phyloP scores from a whole-genome alignment of 2,329 filamentous ascomycete species.

The Colletotrichum euphorbiae region DNA sequence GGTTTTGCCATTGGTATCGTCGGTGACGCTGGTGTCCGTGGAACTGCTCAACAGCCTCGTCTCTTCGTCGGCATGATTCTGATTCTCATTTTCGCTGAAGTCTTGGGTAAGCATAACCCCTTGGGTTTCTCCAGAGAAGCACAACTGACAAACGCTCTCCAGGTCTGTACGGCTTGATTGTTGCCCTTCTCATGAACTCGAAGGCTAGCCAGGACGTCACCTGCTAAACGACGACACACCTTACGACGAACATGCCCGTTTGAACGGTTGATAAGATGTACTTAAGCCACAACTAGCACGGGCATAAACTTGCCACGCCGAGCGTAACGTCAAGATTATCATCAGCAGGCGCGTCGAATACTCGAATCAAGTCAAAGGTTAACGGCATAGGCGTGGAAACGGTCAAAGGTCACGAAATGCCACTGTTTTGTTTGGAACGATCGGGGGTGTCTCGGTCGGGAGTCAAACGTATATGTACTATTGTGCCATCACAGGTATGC shows the following conservation, averaged over 20 bases:
- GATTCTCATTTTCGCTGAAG: conserved; percentile 99
- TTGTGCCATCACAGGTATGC: conserved; percentile 57
- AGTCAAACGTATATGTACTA: conserved; percentile 60
- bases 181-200: conserved; percentile 99
- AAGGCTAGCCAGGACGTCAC: conserved; percentile 76
- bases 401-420: conserved; percentile 38
- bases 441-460: conserved; percentile 43
- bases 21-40: conserved; percentile 88
- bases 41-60: conserved; percentile 84
- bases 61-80: conserved; percentile 98
- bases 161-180: conserved; percentile 99
- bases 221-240: conserved; percentile 62
- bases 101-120: conserved; percentile 77
- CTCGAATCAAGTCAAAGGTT: conserved; percentile 41
- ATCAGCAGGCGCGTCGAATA: conserved; percentile 40
- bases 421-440: conserved; percentile 38
- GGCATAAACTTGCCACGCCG: conserved; percentile 40
- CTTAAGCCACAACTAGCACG: conserved; percentile 44
- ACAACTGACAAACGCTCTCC: conserved; percentile 43
- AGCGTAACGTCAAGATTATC: conserved; percentile 41
- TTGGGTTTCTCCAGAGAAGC: not conserved
- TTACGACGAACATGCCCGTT: conserved; percentile 41
- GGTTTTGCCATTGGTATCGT: conserved; percentile 90
- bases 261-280: conserved; percentile 53
- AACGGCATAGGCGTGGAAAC: conserved; percentile 42